These are phyloP conservation scores for Cyclotella sp. DNA, from an alignment of 108 stramenopile genomes.

Conservation along the genomic window DNA sequence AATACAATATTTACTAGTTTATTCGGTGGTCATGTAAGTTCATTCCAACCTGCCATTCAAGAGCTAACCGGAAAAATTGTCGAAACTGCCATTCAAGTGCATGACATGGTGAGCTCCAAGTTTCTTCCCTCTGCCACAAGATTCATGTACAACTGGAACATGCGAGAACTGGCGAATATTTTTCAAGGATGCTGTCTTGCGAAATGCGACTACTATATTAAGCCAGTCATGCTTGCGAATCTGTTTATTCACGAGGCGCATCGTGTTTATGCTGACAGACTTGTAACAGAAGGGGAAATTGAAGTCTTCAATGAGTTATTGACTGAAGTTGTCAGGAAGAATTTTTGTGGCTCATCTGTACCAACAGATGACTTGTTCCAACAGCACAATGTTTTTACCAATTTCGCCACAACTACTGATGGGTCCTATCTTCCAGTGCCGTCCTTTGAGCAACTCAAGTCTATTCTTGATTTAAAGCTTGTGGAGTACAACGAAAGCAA, in stretches of 20 bases:
- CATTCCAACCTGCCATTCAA: constrained; percentile 68
- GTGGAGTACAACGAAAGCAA: constrained; percentile 90
- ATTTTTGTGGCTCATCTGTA: constrained; percentile 31
- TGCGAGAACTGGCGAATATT: constrained; percentile 90
- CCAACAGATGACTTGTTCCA: constrained; percentile 35
- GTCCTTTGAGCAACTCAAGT: constrained; percentile 60
- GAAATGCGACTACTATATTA: constrained; percentile 64
- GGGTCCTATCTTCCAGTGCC: constrained; percentile 67
- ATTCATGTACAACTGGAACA: constrained; percentile 95
- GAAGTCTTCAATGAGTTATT: constrained; percentile 59
- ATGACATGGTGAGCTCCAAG: constrained; percentile 70
- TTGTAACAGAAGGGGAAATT: constrained; percentile 70
- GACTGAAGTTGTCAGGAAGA: constrained; percentile 55
- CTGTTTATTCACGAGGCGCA: constrained; percentile 87
- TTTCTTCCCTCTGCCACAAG: constrained; percentile 88
- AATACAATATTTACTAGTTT: constrained; percentile 83
- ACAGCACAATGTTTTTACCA: constrained; percentile 74
- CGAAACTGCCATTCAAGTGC: constrained; percentile 79
- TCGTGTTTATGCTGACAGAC: constrained; percentile 83
- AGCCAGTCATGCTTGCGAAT: constrained; percentile 59
- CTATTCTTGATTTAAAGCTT: constrained; percentile 69
- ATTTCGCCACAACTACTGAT: constrained; percentile 66
- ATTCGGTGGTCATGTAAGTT: constrained; percentile 75
- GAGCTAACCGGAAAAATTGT: constrained; percentile 67
- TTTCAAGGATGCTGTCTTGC: constrained; percentile 85